Percentiles rank a stretch among this genome's conserved stretches.
Evolutionary conservation across 495 filamentous ascomycete genomes (phyloP).

Genomic region (Xylaria longipes): DNA sequence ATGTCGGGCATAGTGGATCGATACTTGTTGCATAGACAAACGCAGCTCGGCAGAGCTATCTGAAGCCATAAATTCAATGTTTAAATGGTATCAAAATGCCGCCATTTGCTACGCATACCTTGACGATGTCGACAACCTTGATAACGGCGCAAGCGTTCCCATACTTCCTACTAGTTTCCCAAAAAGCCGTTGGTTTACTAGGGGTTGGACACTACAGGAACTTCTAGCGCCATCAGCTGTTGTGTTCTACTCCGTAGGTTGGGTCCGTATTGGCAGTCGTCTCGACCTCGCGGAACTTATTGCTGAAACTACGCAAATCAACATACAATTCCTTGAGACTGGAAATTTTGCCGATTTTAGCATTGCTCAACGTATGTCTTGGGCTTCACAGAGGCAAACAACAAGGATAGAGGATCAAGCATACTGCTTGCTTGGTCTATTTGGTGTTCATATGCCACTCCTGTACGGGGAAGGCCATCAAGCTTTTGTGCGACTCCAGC

Average conservation of each 20-base stretch:
- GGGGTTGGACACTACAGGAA: constrained; percentile 27
- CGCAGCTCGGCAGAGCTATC: constrained; percentile 50
- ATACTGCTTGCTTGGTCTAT: constrained; percentile 37
- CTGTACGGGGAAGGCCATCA: constrained; percentile 33
- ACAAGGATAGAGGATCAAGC: constrained; percentile 34
- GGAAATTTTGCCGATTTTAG: constrained; percentile 19
- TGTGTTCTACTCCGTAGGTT: constrained; percentile 41
- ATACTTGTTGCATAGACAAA: constrained; percentile 56
- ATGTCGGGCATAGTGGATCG: constrained; percentile 41
- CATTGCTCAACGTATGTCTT: constrained; percentile 34
- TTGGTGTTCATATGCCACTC: constrained; percentile 39
- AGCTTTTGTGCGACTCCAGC: constrained; percentile 31
- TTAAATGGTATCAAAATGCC: constrained; percentile 45
- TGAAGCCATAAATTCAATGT: constrained; percentile 56
- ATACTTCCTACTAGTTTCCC: constrained; percentile 12
- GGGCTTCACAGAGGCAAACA: constrained; percentile 31
- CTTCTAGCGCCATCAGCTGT: constrained; percentile 38
- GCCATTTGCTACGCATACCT: constrained; percentile 50
- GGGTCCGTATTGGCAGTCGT: constrained; percentile 33
- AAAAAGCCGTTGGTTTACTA: constrained; percentile 41
- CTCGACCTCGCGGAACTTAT: constrained; percentile 18
- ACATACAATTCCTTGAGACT: constrained; percentile 11
- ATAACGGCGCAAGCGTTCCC: constrained; percentile 9
- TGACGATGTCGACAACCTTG: constrained; percentile 36
- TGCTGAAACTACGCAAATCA: constrained; percentile 23